Conservation (phyloP, 306 rosid genomes). For the Cajanus cajan region DNA sequence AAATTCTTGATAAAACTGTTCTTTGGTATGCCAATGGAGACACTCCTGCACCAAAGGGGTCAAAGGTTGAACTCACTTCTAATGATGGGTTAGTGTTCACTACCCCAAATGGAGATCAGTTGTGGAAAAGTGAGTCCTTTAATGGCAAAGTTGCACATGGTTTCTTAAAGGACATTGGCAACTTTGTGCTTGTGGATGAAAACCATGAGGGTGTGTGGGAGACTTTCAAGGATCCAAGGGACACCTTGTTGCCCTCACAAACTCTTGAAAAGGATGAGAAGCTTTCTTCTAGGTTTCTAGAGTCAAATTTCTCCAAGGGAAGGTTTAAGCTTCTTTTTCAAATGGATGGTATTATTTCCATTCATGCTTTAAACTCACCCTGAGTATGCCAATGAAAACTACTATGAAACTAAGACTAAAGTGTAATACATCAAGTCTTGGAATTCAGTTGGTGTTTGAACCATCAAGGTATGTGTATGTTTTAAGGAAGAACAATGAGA, state of each 20-base stretch:
- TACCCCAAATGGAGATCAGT: slow-evolving; percentile 15
- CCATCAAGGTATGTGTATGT: slow-evolving; percentile 36
- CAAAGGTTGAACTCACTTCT: slow-evolving; percentile 41
- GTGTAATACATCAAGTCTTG: slow-evolving; percentile 23
- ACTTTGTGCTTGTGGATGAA: slow-evolving; percentile 38
- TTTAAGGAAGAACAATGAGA: neutral
- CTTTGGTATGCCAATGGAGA: slow-evolving; percentile 53
- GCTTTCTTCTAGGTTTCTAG: slow-evolving; percentile 38
- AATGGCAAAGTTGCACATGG: neutral
- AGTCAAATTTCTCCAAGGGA: slow-evolving; percentile 37
- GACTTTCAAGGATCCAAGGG: slow-evolving; percentile 42
- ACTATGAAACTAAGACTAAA: slow-evolving; percentile 12
- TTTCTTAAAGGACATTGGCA: slow-evolving; percentile 39
- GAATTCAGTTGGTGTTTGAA: slow-evolving; percentile 31
- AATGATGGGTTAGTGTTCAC: slow-evolving; percentile 38
- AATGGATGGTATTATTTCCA: slow-evolving; percentile 38
- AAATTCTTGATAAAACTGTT: slow-evolving; percentile 33
- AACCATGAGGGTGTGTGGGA: slow-evolving; percentile 35
- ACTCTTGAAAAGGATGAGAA: neutral
- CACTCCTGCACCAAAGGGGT: slow-evolving; percentile 41
- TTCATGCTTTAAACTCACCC: slow-evolving; percentile 42
- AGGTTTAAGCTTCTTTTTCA: slow-evolving; percentile 39
- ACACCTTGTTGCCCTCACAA: slow-evolving; percentile 58
- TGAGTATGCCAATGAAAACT: slow-evolving; percentile 19
- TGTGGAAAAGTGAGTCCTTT: slow-evolving; percentile 23